These are phyloP conservation scores for Wickerhamiella infanticola DNA, from an alignment of 1,139 yeast species.

Conservation along the genomic window DNA sequence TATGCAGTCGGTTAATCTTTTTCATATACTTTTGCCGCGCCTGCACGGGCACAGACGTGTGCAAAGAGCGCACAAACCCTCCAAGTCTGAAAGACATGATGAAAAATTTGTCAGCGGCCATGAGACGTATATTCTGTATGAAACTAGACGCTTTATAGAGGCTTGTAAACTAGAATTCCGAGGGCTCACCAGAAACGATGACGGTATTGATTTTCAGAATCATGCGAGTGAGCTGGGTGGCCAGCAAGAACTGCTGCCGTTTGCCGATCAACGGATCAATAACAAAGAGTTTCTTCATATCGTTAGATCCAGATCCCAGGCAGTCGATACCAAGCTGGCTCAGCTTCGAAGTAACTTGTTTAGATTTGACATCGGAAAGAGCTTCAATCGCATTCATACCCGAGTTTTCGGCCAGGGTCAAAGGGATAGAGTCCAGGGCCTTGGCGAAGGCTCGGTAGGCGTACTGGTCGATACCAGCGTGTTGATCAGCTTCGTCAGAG, in stretches of 20 bases:
- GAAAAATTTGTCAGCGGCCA: too few species aligned
- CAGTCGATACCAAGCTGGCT: conserved; percentile 86
- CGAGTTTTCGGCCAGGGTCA: conserved; percentile 92
- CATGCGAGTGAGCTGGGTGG: conserved; percentile 96
- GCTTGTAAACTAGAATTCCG: background rate
- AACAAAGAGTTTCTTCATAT: conserved; percentile 88
- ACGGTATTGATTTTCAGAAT: conserved; percentile 92
- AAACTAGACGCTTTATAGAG: background rate
- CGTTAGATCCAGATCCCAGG: conserved; percentile 68
- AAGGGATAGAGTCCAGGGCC: conserved; percentile 84
- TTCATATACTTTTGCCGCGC: conserved; percentile 15
- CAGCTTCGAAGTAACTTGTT: conserved; percentile 59
- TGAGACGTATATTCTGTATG: background rate
- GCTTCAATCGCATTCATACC: conserved; percentile 92
- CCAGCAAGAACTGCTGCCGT: conserved; percentile 86
- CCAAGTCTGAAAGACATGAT: background rate
- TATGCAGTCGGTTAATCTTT: conserved; percentile 15
- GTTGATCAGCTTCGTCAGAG: conserved; percentile 80
- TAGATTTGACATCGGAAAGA: conserved; percentile 65
- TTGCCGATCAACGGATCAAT: conserved; percentile 96
- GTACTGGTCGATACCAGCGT: conserved; percentile 90
- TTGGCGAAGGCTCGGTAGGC: conserved; percentile 90
- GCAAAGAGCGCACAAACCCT: conserved; percentile 6
- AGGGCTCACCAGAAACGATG: conserved; percentile 74
- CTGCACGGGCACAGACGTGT: conserved; percentile 8